Conservation (phyloP, 495 filamentous ascomycete species). For the Xylaria sp. region DNA sequence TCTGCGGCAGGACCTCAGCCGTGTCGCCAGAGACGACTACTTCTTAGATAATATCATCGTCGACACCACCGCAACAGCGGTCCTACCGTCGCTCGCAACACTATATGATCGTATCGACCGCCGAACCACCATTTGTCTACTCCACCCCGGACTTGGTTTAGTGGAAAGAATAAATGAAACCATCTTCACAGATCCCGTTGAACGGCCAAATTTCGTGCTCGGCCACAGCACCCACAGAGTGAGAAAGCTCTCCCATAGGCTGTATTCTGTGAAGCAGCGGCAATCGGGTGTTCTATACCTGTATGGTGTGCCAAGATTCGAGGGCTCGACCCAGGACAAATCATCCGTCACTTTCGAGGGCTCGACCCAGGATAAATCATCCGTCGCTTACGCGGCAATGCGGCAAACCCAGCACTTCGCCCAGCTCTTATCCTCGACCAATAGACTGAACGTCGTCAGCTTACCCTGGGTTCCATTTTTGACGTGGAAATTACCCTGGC, state of each 20-base stretch:
- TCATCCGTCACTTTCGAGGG: conserved; percentile 30
- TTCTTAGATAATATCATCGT: conserved; percentile 80
- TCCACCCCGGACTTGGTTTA: conserved; percentile 85
- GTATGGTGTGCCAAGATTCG: conserved; percentile 25
- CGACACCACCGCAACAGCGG: conserved; percentile 62
- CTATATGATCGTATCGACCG: conserved; percentile 72
- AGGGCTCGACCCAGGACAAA: conserved; percentile 11
- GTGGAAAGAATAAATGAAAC: conserved; percentile 72
- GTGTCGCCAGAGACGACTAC: background rate
- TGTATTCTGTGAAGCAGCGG: conserved; percentile 12
- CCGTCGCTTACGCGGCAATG: conserved; percentile 33
- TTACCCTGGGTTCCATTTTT: conserved; percentile 40
- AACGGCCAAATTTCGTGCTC: conserved; percentile 76
- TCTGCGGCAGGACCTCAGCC: background rate
- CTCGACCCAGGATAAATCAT: conserved; percentile 17
- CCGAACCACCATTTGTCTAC: conserved; percentile 76
- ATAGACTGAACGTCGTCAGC: conserved; percentile 38
- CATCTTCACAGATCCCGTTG: conserved; percentile 68
- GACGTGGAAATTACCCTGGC: conserved; percentile 68
- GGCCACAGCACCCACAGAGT: conserved; percentile 75
- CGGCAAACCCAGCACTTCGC: conserved; percentile 40
- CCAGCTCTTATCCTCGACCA: conserved; percentile 38
- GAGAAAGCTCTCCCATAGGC: background rate
- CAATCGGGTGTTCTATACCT: conserved; percentile 26
- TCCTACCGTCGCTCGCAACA: conserved; percentile 59